Evolutionary conservation across 1,284 basidiomycete species (phyloP), one percentile per base, ranked within the genome.

Genomic region (Meira nashicola): DNA sequence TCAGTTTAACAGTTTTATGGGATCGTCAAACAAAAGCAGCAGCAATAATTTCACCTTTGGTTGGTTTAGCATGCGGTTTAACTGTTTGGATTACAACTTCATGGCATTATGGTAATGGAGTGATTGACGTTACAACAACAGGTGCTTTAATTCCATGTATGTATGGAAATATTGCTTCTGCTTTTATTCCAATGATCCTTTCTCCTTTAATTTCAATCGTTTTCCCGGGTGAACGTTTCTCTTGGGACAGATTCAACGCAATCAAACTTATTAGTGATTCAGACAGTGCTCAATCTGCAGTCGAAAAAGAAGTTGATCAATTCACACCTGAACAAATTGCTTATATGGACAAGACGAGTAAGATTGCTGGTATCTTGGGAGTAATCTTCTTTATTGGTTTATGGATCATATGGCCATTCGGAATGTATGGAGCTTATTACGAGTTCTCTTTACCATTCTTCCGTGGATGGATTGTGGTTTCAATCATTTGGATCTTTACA

Each of bases 1-100:
- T 71, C 33, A 60, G 67, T 6, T 49, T 72, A 25, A 76, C 73
- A 7, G 68, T 76, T 25, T 55, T 76, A 38, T 76, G 72, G 72
- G 66, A 64, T 59, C 60, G 59, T 23, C 70, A 74, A 63, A 71
- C 68, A n/a, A 51, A 51, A 23, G 48, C 51, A 6, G 64, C 64
- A 10, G 64, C 64, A 47, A 64, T 66, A 21, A 51, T 59, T 40
- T 51, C 62, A 12, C 64, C 64, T 23, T 39, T 63, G 19, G 43
- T 58, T 40, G 64, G 64, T 15, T 48, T 66, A 52, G 47, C 52
- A 21, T 50, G 39, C 17, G 64, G 64, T 11, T 19, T 66, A 15
- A 47, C 53, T 14, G 46, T 49, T 23, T 66, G 64, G 64, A 55
- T 66, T 9, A 19, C 56, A 12, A 57, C 59, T 21, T 38, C 62